Evolutionary conservation across 192 early-diverging fungal species (phyloP).

Genomic region (Coemansia sp.): DNA sequence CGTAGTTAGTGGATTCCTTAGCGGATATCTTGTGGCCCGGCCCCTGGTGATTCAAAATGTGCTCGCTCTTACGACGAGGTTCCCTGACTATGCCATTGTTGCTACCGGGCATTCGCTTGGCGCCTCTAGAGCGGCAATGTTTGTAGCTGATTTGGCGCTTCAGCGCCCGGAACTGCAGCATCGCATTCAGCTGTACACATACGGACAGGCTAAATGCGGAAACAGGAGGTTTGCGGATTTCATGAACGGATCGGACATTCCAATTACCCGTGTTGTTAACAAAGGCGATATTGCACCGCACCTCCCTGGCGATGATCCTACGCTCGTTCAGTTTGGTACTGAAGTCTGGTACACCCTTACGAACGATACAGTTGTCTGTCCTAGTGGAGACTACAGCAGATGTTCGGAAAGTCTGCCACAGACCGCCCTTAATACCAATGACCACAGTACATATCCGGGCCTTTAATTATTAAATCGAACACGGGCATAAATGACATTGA

Average conservation of each 20-base stretch:
- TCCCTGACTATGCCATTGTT: constrained; percentile 32
- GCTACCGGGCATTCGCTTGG: constrained; percentile 48
- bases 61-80: constrained; percentile 9
- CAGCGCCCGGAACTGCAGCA: constrained; percentile 9
- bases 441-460: constrained; percentile 28
- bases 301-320: constrained; percentile 11
- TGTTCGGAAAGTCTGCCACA: constrained; percentile 31
- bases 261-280: constrained; percentile 29
- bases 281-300: constrained; percentile 38
- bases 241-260: constrained; percentile 25
- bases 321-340: constrained; percentile 34
- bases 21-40: constrained; percentile 21
- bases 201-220: constrained; percentile 44
- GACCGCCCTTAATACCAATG: constrained; percentile 4
- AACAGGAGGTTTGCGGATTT: constrained; percentile 29
- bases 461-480: constrained; percentile 6
- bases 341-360: constrained; percentile 25
- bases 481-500: neutral
- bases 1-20: constrained; percentile 33
- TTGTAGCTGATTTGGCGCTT: constrained; percentile 28
- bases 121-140: constrained; percentile 35
- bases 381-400: constrained; percentile 15
- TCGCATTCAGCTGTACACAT: constrained; percentile 29
- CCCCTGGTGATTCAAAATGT: constrained; percentile 6
- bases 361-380: constrained; percentile 14